Base-by-base conservation (phyloP, 139 green algal genomes). In the Ettlia oleoabundans region DNA sequence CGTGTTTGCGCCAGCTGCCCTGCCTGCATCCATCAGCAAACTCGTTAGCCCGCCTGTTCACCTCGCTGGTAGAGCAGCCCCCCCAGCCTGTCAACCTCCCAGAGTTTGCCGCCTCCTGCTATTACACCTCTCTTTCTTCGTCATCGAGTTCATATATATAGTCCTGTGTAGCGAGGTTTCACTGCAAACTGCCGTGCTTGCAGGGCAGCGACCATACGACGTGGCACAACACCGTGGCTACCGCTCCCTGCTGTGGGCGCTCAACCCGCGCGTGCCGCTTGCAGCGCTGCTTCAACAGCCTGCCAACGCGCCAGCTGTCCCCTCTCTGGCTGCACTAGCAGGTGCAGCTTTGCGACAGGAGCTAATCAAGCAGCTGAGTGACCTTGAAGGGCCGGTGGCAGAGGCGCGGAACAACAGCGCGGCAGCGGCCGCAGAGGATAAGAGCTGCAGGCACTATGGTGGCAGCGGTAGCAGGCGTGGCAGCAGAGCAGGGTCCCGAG, bases 261-360 rank as follows among this genome's bases (percentile, higher is more conserved):
- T 80, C 53, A 70, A 69, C 73, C 73, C 73, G 21, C 73, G 73
- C 0, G 53, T 80, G 53, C 73, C 73, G 37, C 73, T 80, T 13
- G 37, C 73, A 28, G 37, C 37, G 37, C 53, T 80, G 53, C 53
- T 80, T 33, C 71, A 65, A 21, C 71, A 30, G 10, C 13, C 47
- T 58, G 47, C 58, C 42, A 61, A 21, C 4, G 7, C 55, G 53
- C 35, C 53, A 33, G 9, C 38, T 10, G 53, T 80, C 37, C 73
- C 73, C 33, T 26, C 24, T 4, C 55, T 80, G 6, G 73, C 53
- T 3, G 26, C 53, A 9, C 73, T 80, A 18, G 73, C 73, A 1
- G 73, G 53, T 4, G 53, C 53, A 6, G 53, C 73, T 9, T 28
- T 80, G 73, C 73, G 73, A 26, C 24, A 8, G 4, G 0, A n/a